Base-by-base conservation (phyloP, 345 rosid species). In the Dovyalis caffra region DNA sequence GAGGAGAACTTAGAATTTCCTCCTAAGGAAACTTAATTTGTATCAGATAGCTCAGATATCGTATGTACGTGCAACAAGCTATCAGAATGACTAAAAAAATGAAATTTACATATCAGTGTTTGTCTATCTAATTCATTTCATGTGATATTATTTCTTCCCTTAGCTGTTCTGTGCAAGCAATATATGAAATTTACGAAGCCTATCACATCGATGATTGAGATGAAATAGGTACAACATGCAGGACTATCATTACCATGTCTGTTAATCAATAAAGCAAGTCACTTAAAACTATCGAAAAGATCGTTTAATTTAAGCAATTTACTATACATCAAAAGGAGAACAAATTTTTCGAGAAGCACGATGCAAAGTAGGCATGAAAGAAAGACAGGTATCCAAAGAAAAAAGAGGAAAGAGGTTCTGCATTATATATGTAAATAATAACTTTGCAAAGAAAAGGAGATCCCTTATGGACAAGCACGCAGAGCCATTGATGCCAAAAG, bases 371-470 rank as follows among this genome's bases (percentile, higher is more conserved):
- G 35, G 37, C 66, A 23, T 53, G 1, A 8, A 67, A 45, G 35
- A 45, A 67, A 45, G 35, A 45, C 71, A 67, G 67, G 87, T 66
- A 81, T 81, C 85, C 85, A 47, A 75, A 47, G 83, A 69, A 73
- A 64, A 72, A 72, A 76, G 60, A 70, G 56, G 11, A 35, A 77
- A 64, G 3, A 47, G 58, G 62, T 66, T 75, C 71, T 74, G 69
- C 25, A 43, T 72, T 71, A 70, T 76, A 68, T 70, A 58, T 76
- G 68, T 70, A 58, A 43, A 74, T 76, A 77, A 80, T 70, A 47
- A 76, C 67, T 73, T 68, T 71, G 66, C 25, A 16, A n/a, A 28
- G 32, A 72, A 77, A 77, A 78, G 71, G 57, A 76, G 70, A 76
- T 32, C 70, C 66, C 37, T 32, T 15, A 0, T 31, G 58, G 64